A percentile compares a stretch with the other conserved stretches of the same genome.
Evolutionary conservation across 176 grass and related monocot genomes (phyloP).

Genomic region (Eleusine indica): DNA sequence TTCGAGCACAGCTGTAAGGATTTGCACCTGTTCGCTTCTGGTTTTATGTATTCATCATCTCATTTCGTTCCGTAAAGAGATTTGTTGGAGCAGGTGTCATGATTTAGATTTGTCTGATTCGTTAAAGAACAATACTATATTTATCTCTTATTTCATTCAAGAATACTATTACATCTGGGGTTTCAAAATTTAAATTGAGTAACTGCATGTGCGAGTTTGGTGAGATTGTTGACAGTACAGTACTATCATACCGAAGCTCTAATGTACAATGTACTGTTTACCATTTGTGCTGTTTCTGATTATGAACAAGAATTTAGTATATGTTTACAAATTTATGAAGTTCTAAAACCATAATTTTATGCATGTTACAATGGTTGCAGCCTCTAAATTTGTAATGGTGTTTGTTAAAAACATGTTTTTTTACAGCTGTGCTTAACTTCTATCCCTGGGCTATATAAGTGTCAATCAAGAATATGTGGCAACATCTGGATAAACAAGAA

Average conservation of each 20-base stretch:
- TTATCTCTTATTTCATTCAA: neutral
- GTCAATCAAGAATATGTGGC: neutral
- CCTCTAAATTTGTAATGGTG: neutral
- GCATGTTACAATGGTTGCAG: neutral
- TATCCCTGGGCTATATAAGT: neutral
- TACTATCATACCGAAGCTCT: neutral
- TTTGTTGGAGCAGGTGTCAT: neutral
- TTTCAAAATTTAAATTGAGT: neutral
- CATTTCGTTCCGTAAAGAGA: neutral
- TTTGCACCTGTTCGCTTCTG: neutral
- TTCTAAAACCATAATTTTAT: neutral
- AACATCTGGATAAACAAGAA: neutral
- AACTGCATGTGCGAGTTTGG: neutral
- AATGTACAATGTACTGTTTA: neutral
- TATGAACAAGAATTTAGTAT: neutral
- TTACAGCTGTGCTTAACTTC: neutral
- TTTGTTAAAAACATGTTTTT: neutral
- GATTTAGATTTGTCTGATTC: neutral
- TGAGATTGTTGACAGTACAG: neutral
- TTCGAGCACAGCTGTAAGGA: conserved; percentile 35
- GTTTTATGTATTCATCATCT: neutral
- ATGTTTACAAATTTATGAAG: neutral
- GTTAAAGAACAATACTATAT: neutral
- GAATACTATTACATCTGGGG: neutral
- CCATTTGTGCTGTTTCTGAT: neutral